Evolutionary conservation across 768 basidiomycete genomes (phyloP).

Genomic region (Xerocomellus chrysenteron): DNA sequence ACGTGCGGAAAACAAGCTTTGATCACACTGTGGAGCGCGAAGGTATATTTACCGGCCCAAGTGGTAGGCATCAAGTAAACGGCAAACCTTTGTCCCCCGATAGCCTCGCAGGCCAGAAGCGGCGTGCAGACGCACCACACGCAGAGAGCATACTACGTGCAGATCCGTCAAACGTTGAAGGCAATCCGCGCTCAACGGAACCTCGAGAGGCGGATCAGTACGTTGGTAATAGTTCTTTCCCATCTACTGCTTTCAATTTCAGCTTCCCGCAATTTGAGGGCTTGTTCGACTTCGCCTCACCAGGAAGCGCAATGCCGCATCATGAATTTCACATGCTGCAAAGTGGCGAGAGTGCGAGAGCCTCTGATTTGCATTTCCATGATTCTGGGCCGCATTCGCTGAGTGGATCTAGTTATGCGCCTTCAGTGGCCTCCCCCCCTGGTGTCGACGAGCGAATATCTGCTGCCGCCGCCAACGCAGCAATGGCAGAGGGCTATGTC

Average conservation of each 20-base stretch:
- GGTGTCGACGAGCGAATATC: slow-evolving; percentile 53
- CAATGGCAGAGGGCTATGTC: slow-evolving; percentile 71
- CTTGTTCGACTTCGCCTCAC: slow-evolving; percentile 52
- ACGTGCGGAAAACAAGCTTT: slow-evolving; percentile 92
- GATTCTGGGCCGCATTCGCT: slow-evolving; percentile 33
- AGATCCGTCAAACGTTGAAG: slow-evolving; percentile 63
- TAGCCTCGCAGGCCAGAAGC: slow-evolving; percentile 67
- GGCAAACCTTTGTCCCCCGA: slow-evolving; percentile 70
- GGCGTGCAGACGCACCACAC: slow-evolving; percentile 79
- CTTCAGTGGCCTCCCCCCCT: slow-evolving; percentile 32
- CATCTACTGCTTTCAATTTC: slow-evolving; percentile 70
- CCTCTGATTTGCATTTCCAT: slow-evolving; percentile 32
- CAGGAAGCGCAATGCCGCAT: slow-evolving; percentile 34
- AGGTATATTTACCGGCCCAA: slow-evolving; percentile 54
- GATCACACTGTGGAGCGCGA: slow-evolving; percentile 85
- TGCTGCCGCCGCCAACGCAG: slow-evolving; percentile 64
- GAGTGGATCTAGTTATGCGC: slow-evolving; percentile 35
- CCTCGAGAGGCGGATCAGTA: slow-evolving; percentile 41
- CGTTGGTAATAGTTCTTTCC: slow-evolving; percentile 53
- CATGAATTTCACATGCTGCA: slow-evolving; percentile 37
- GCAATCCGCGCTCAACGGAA: slow-evolving; percentile 28
- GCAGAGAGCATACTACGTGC: slow-evolving; percentile 76
- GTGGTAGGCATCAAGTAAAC: slow-evolving; percentile 78
- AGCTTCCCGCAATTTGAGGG: slow-evolving; percentile 65
- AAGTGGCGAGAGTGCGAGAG: slow-evolving; percentile 26